These are phyloP conservation scores for Pinguiococcus pyrenoidosus DNA, from an alignment of 108 stramenopile species.

Conservation along the genomic window DNA sequence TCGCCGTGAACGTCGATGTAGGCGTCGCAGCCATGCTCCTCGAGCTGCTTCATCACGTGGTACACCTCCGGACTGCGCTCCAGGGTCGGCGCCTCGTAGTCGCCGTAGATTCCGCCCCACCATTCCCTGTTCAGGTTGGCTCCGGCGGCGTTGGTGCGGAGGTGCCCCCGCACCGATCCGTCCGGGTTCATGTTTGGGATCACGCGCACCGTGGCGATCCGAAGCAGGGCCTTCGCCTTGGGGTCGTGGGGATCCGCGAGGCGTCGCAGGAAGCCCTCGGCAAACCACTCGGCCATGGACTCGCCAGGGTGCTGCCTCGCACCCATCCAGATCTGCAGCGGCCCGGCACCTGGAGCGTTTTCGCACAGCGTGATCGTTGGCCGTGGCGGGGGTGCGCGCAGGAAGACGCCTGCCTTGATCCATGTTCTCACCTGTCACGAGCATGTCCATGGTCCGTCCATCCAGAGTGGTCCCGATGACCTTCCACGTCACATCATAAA, in stretches of 20 bases:
- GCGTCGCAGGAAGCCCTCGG: background rate
- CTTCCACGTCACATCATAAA: no score
- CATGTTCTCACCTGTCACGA: background rate
- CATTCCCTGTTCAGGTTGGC: slow-evolving; percentile 74
- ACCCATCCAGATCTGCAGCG: background rate
- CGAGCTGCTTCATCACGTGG: slow-evolving; percentile 57
- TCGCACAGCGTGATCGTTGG: no score
- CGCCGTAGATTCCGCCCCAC: slow-evolving; percentile 26
- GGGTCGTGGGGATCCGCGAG: background rate
- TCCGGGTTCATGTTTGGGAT: slow-evolving; percentile 72
- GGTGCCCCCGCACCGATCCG: slow-evolving; percentile 55
- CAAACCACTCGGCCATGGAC: slow-evolving; percentile 1
- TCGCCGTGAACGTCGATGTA: slow-evolving; percentile 76
- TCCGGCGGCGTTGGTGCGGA: slow-evolving; percentile 62
- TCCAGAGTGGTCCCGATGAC: background rate
- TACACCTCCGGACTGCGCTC: slow-evolving; percentile 65
- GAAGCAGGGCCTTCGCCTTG: background rate
- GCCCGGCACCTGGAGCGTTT: no score
- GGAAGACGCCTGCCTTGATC: no score
- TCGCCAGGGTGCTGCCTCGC: slow-evolving; percentile 16
- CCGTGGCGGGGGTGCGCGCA: no score
- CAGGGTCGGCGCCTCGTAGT: slow-evolving; percentile 58
- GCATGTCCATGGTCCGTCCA: slow-evolving; percentile 1
- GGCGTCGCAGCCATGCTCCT: slow-evolving; percentile 58
- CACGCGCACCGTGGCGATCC: slow-evolving; percentile 51